Evolutionary conservation across 768 basidiomycete species (phyloP).

Genomic region (Mycena kentingensis): DNA sequence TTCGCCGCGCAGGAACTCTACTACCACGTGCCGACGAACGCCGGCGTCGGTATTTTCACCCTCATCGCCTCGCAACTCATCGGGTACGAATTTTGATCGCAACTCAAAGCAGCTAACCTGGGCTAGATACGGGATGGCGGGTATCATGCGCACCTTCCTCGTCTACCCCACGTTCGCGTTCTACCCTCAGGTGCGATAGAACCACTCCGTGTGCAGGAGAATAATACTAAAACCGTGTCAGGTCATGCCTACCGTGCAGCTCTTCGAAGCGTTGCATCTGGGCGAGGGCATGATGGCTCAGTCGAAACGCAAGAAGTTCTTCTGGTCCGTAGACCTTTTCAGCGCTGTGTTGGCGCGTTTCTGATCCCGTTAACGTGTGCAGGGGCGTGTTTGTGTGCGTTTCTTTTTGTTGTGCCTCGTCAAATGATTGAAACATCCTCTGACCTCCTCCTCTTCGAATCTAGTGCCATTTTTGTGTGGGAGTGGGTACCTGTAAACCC

Average conservation of each 20-base stretch:
- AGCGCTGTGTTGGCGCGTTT: too few species aligned
- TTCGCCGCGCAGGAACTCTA: slow-evolving; percentile 57
- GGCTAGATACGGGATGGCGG: slow-evolving; percentile 43
- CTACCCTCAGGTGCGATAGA: too few species aligned
- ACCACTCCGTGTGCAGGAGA: too few species aligned
- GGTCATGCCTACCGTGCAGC: slow-evolving; percentile 41
- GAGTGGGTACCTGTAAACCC: slow-evolving; percentile 40
- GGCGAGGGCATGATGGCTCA: slow-evolving; percentile 41
- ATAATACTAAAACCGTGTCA: too few species aligned
- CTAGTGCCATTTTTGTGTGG: slow-evolving; percentile 45
- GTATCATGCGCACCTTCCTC: slow-evolving; percentile 44
- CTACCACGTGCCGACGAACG: slow-evolving; percentile 44
- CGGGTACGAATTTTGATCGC: slow-evolving; percentile 26
- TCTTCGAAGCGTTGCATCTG: slow-evolving; percentile 46
- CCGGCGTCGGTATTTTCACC: slow-evolving; percentile 44
- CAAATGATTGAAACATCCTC: too few species aligned
- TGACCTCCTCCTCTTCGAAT: too few species aligned
- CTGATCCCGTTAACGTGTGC: too few species aligned
- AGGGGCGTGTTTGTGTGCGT: too few species aligned
- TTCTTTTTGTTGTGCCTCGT: too few species aligned
- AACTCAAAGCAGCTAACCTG: slow-evolving; percentile 40
- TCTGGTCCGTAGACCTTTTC: too few species aligned
- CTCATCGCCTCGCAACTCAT: slow-evolving; percentile 11
- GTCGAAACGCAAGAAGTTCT: slow-evolving; percentile 46
- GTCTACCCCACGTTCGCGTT: slow-evolving; percentile 50